phyloP scores from a whole-genome alignment of 805 yeast species.

The Zygoascus flipseniorum region DNA sequence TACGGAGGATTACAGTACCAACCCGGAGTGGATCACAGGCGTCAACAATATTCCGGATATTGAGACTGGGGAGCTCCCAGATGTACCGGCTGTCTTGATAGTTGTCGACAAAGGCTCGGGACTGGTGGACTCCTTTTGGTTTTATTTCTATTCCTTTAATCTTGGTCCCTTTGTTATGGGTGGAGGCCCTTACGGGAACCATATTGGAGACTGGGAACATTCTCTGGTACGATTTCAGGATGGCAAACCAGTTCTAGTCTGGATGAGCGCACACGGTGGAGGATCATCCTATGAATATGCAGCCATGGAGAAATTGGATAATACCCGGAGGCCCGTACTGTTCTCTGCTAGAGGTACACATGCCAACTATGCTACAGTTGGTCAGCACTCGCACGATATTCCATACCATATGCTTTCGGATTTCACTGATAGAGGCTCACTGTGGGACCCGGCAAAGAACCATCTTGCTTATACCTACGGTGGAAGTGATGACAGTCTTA shows the following conservation, averaged over 20 bases:
- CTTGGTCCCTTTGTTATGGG: conserved; percentile 98
- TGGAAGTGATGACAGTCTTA: conserved; percentile 41
- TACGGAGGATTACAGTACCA: conserved; percentile 55
- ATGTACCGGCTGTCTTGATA: conserved; percentile 74
- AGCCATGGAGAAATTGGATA: conserved; percentile 60
- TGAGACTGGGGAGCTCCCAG: conserved; percentile 57
- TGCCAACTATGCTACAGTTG: conserved; percentile 93
- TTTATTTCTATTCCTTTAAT: conserved; percentile 88
- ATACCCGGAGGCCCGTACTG: conserved; percentile 55
- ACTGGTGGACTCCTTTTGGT: conserved; percentile 94
- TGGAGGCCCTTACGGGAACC: conserved; percentile 93
- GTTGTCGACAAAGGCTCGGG: conserved; percentile 92
- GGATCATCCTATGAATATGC: conserved; percentile 80
- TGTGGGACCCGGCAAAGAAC: conserved; percentile 89
- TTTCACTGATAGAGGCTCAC: conserved; percentile 88
- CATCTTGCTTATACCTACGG: conserved; percentile 75
- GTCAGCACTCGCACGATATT: conserved; percentile 91
- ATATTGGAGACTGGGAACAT: conserved; percentile 98
- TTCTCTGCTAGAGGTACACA: conserved; percentile 95
- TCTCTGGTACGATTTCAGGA: conserved; percentile 74
- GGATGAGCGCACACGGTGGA: conserved; percentile 99
- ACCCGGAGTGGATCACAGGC: conserved; percentile 87
- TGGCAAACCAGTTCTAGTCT: conserved; percentile 72
- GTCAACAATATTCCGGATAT: conserved; percentile 54
- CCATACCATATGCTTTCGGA: conserved; percentile 88